phyloP scores from a whole-genome alignment of 768 basidiomycete genomes.

The Tephrocybe sp. region DNA sequence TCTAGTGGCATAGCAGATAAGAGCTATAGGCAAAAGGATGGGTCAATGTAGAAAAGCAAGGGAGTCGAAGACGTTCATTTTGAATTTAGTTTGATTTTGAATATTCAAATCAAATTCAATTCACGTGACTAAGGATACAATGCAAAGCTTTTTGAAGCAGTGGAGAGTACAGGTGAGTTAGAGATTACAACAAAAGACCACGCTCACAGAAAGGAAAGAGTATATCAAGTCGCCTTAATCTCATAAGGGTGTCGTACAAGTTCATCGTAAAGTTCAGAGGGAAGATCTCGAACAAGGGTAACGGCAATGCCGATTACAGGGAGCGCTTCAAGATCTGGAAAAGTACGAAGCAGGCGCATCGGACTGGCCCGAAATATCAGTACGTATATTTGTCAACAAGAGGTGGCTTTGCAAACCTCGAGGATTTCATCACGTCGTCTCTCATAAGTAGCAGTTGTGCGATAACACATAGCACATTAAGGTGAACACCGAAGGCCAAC shows the following conservation, averaged over 20 bases:
- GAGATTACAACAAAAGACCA: slow-evolving; percentile 3
- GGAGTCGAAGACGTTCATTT: too few relatives aligned
- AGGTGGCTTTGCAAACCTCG: slow-evolving; percentile 57
- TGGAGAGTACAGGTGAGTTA: slow-evolving; percentile 5
- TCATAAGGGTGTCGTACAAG: slow-evolving; percentile 88
- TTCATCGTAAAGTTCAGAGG: slow-evolving; percentile 83
- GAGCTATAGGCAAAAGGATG: too few relatives aligned
- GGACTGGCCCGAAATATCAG: slow-evolving; percentile 52
- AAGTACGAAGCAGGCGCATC: slow-evolving; percentile 91
- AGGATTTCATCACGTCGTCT: slow-evolving; percentile 84
- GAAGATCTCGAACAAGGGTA: slow-evolving; percentile 90
- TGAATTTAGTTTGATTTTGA: slow-evolving; percentile 18
- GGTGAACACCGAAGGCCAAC: slow-evolving; percentile 92
- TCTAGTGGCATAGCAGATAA: too few relatives aligned
- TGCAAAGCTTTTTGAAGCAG: not conserved
- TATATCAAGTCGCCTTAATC: slow-evolving; percentile 26
- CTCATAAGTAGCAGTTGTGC: slow-evolving; percentile 91
- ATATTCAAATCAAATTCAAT: slow-evolving; percentile 17
- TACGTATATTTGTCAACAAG: not conserved
- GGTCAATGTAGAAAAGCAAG: too few relatives aligned
- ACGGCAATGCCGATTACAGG: slow-evolving; percentile 92
- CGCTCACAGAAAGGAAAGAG: slow-evolving; percentile 3
- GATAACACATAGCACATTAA: slow-evolving; percentile 96
- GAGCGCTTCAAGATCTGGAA: slow-evolving; percentile 87
- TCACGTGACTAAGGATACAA: slow-evolving; percentile 14